These are phyloP conservation scores for Fusarium avenaceum DNA, from an alignment of 2,329 filamentous ascomycete genomes.

Conservation along the genomic window DNA sequence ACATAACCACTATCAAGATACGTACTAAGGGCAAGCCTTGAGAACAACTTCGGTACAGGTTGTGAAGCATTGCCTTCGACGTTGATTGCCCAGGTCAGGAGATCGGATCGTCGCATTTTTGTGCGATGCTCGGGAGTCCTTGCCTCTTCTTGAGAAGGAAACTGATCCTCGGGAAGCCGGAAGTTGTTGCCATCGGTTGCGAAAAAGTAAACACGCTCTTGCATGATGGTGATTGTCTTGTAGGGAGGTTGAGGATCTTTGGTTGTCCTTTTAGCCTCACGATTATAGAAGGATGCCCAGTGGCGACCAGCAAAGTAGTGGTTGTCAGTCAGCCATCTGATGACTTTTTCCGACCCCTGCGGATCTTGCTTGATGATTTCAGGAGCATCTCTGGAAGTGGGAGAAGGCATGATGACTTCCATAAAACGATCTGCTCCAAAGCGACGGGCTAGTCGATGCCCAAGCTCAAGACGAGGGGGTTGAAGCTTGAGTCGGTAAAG, in stretches of 20 bases:
- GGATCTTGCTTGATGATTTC: slow-evolving; percentile 51
- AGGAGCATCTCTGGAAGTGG: slow-evolving; percentile 49
- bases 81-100: slow-evolving; percentile 68
- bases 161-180: slow-evolving; percentile 12
- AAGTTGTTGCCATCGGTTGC: slow-evolving; percentile 65
- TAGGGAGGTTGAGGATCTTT: slow-evolving; percentile 49
- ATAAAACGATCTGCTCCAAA: slow-evolving; percentile 72
- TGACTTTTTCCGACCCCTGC: slow-evolving; percentile 50
- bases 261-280: slow-evolving; percentile 55
- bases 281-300: slow-evolving; percentile 64
- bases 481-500: slow-evolving; percentile 63
- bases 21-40: slow-evolving; percentile 68
- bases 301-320: slow-evolving; percentile 62
- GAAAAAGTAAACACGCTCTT: slow-evolving; percentile 67
- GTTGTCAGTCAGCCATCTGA: slow-evolving; percentile 47
- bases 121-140: slow-evolving; percentile 43
- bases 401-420: slow-evolving; percentile 66
- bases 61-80: slow-evolving; percentile 61
- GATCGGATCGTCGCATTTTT: slow-evolving; percentile 55
- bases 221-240: slow-evolving; percentile 42
- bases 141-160: slow-evolving; percentile 48
- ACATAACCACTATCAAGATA: neutral
- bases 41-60: slow-evolving; percentile 68
- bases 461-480: slow-evolving; percentile 62
- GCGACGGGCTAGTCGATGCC: slow-evolving; percentile 66